Evolutionary conservation across 768 basidiomycete species (phyloP).

Genomic region (Tephrocybe sp.): DNA sequence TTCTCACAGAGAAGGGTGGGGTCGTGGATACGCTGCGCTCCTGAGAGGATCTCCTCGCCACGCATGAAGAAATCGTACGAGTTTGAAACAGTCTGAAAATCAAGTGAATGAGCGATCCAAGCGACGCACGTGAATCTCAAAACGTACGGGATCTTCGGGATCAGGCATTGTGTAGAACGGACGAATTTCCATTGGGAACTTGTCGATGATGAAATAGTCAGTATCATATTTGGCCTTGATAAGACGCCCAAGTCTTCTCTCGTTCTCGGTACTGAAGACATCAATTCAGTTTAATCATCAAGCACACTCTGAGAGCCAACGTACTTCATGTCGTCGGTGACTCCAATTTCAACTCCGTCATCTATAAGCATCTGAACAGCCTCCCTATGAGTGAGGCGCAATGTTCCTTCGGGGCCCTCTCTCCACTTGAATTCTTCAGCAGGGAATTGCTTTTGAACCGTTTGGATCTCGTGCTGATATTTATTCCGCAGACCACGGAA

Average conservation of each 20-base stretch:
- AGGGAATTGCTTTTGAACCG: slow-evolving; percentile 84
- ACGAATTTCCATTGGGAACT: slow-evolving; percentile 93
- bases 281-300: slow-evolving; percentile 10
- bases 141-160: slow-evolving; percentile 76
- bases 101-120: slow-evolving; percentile 5
- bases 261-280: slow-evolving; percentile 80
- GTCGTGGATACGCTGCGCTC: slow-evolving; percentile 97
- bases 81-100: slow-evolving; percentile 80
- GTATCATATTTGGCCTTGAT: slow-evolving; percentile 94
- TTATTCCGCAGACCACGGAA: slow-evolving; percentile 80
- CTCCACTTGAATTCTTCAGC: slow-evolving; percentile 96
- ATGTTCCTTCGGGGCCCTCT: slow-evolving; percentile 85
- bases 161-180: slow-evolving; percentile 99
- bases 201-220: slow-evolving; percentile 99
- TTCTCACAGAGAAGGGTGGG: slow-evolving; percentile 74
- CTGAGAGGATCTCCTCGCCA: slow-evolving; percentile 97
- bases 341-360: slow-evolving; percentile 77
- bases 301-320: slow-evolving; percentile 19
- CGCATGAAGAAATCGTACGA: slow-evolving; percentile 99
- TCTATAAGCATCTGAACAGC: slow-evolving; percentile 85
- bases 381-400: slow-evolving; percentile 82
- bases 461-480: slow-evolving; percentile 79
- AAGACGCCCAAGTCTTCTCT: slow-evolving; percentile 87
- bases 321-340: slow-evolving; percentile 87
- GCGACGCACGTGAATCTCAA: slow-evolving; percentile 5